Conservation (phyloP, 2,329 filamentous ascomycete species). For the Westerdykella aurantiaca region DNA sequence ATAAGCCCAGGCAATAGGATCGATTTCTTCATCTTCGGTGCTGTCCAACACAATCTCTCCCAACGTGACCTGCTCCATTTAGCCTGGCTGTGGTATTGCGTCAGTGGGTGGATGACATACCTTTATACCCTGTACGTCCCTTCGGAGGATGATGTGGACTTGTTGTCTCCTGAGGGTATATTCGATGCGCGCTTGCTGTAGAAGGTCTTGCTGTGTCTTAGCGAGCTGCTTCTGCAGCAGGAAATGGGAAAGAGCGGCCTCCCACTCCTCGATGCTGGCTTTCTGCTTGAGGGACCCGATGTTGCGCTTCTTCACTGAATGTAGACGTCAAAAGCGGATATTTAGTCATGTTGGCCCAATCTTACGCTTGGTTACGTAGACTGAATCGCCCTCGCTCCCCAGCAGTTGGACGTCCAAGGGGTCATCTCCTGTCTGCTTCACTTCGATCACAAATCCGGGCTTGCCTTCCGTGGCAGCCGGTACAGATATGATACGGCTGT, state of each 20-base stretch:
- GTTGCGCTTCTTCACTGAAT: conserved; percentile 29
- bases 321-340: conserved; percentile 18
- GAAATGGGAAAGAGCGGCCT: conserved; percentile 52
- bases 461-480: conserved; percentile 49
- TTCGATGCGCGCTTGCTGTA: conserved; percentile 52
- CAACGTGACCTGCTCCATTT: conserved; percentile 47
- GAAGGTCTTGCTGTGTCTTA: conserved; percentile 41
- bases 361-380: conserved; percentile 56
- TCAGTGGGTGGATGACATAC: conserved; percentile 35
- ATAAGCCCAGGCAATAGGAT: conserved; percentile 66
- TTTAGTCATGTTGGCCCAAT: conserved; percentile 21
- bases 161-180: conserved; percentile 51
- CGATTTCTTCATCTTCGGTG: conserved; percentile 54
- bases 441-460: conserved; percentile 57
- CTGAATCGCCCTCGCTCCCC: conserved; percentile 60
- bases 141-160: conserved; percentile 60
- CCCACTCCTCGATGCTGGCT: conserved; percentile 56
- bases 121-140: conserved; percentile 59
- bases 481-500: conserved; percentile 51
- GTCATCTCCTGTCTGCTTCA: conserved; percentile 47
- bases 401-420: conserved; percentile 61
- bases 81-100: conserved; percentile 2
- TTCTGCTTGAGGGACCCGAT: conserved; percentile 27
- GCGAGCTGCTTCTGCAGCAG: conserved; percentile 45
- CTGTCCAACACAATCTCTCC: conserved; percentile 56